Evolutionary conservation across 768 basidiomycete genomes (phyloP), one percentile per base, ranked within the genome.

Genomic region (Trametes cubensis): DNA sequence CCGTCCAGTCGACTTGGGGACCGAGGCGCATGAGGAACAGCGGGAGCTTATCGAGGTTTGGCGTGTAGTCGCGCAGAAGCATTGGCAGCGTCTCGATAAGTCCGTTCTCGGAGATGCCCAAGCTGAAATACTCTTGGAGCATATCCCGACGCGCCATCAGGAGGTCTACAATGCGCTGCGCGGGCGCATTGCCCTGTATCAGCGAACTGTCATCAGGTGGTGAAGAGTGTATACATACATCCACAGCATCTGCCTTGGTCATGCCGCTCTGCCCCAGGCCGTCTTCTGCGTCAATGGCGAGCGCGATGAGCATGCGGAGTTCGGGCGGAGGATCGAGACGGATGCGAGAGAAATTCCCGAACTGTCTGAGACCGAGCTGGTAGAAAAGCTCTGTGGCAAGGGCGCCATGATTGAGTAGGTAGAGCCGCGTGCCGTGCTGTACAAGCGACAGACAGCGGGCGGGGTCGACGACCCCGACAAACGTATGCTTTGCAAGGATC

Each of bases 381-480:
- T 97, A 98, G 73, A 98, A 96, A 38, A 97, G 80, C 67, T 97
- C 94, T 69, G 97, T 94, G 0, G 89, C 88, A 40, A 98, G 76
- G 4, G 87, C 78, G 26, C 85, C 87, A 69, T 98, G 91, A 64
- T 97, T 93, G 60, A 97, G 81, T 14, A 98, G 81, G 73, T 94
- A 99, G 0, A 99, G 77, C 64, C 94, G 91, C 0, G 92, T 97
- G 26, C 86, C 83, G 71, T 92, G 84, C 72, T 98, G 97, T 2
- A 99, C 79, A 34, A 98, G 75, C 3, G 94, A 91, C 2, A 94
- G 77, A 66, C 86, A 89, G 28, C 85, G 82, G 23, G 82, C 71
- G 10, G 86, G 75, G 70, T 96, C 94, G 8, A 94, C 92, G 40
- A 98, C 86, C 2, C 96, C 95, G 34, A 98, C 94, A 68, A 97